These are phyloP conservation scores for Niebla homalea DNA, from an alignment of 495 filamentous ascomycete species.

Conservation along the genomic window DNA sequence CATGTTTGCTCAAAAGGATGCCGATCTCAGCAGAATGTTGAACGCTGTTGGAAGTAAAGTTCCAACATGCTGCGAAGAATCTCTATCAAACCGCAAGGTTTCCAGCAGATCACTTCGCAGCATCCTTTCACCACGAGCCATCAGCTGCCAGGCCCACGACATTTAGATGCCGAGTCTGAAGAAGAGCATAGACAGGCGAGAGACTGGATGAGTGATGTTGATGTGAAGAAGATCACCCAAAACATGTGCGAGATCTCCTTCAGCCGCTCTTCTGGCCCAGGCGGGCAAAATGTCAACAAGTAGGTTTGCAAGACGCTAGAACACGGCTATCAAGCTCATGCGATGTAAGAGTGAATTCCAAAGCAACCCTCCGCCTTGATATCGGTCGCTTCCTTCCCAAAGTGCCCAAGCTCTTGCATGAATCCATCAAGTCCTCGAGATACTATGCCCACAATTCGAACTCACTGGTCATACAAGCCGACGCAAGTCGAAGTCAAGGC, in stretches of 20 bases:
- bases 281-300: conserved; percentile 97
- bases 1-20: too few species aligned
- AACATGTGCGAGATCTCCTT: conserved; percentile 53
- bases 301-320: conserved; percentile 29
- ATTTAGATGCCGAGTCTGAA: conserved; percentile 14
- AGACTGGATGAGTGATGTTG: conserved; percentile 59
- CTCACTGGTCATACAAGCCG: conserved; percentile 53
- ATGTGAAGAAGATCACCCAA: conserved; percentile 48
- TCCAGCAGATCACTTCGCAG: not conserved
- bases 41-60: too few species aligned
- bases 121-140: not conserved
- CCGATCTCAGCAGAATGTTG: too few species aligned
- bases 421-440: conserved; percentile 46
- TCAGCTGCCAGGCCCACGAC: too few species aligned
- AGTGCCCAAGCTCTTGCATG: conserved; percentile 57
- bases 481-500: conserved; percentile 49
- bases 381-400: conserved; percentile 41
- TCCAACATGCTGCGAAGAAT: too few species aligned
- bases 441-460: conserved; percentile 56
- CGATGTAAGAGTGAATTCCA: conserved; percentile 65
- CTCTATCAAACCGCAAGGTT: too few species aligned
- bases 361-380: conserved; percentile 64
- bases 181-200: conserved; percentile 57
- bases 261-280: conserved; percentile 80
- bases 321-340: not conserved